Conservation (phyloP, 306 rosid species). For the Quercus gilva region DNA sequence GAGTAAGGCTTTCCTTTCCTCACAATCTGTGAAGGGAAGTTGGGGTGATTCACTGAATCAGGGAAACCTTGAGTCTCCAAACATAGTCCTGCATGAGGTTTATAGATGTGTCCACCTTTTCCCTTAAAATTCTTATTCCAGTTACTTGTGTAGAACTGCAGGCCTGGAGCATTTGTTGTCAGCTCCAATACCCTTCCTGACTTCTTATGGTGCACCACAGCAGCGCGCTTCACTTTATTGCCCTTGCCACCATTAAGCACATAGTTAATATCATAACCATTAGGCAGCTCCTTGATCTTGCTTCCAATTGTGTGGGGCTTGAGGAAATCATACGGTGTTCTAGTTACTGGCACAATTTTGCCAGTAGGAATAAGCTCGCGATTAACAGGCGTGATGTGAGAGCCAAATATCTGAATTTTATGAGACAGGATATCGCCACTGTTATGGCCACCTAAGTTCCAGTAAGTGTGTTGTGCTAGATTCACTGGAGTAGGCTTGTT, state of each 20-base stretch:
- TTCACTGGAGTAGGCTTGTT: slow-evolving; percentile 86
- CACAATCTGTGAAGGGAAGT: slow-evolving; percentile 71
- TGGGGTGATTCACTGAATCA: slow-evolving; percentile 60
- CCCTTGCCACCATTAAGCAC: slow-evolving; percentile 46
- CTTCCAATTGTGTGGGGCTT: slow-evolving; percentile 52
- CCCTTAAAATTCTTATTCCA: slow-evolving; percentile 54
- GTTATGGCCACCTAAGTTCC: slow-evolving; percentile 83
- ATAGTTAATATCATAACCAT: slow-evolving; percentile 74
- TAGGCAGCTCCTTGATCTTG: slow-evolving; percentile 50
- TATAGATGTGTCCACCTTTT: slow-evolving; percentile 56
- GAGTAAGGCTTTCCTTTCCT: slow-evolving; percentile 48
- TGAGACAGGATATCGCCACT: slow-evolving; percentile 64
- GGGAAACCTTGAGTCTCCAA: slow-evolving; percentile 75
- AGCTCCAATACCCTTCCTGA: slow-evolving; percentile 64
- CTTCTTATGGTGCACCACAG: slow-evolving; percentile 48
- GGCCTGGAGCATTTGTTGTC: slow-evolving; percentile 66
- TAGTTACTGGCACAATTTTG: slow-evolving; percentile 44
- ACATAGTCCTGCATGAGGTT: slow-evolving; percentile 49
- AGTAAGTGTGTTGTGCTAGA: slow-evolving; percentile 68
- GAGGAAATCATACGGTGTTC: slow-evolving; percentile 74
- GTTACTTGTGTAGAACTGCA: slow-evolving; percentile 70
- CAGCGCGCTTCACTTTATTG: slow-evolving; percentile 38
- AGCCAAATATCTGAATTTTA: slow-evolving; percentile 56
- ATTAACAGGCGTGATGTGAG: slow-evolving; percentile 57
- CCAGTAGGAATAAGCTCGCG: slow-evolving; percentile 69